A percentile compares a stretch with the other conserved stretches of the same genome.
Evolutionary conservation across 106 monocot genomes (phyloP).

Genomic region (Cymbidium sinense): DNA sequence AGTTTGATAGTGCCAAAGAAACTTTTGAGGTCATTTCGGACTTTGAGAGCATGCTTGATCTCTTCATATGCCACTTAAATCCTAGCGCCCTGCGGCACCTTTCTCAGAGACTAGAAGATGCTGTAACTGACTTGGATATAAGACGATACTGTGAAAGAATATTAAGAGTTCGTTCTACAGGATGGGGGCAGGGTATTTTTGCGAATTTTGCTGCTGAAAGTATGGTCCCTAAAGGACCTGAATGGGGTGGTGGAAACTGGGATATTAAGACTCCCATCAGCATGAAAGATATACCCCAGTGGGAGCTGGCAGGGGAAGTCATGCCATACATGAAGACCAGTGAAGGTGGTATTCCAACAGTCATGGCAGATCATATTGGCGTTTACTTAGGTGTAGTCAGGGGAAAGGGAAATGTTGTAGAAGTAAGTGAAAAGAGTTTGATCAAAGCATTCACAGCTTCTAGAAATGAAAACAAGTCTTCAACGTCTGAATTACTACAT

Average conservation of each 20-base stretch:
- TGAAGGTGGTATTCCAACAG: slow-evolving; percentile 74
- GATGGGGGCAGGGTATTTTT: slow-evolving; percentile 96
- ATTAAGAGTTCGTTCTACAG: slow-evolving; percentile 75
- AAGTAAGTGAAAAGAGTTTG: slow-evolving; percentile 89
- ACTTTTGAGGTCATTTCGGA: slow-evolving; percentile 95
- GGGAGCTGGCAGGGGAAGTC: slow-evolving; percentile 93
- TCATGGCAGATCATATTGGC: slow-evolving; percentile 85
- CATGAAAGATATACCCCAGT: slow-evolving; percentile 85
- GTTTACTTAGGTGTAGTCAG: slow-evolving; percentile 83
- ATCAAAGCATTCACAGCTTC: slow-evolving; percentile 45
- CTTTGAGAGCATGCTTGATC: slow-evolving; percentile 92
- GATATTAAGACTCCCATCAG: slow-evolving; percentile 81
- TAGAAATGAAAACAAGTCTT: slow-evolving; percentile 43
- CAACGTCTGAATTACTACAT: slow-evolving; percentile 16
- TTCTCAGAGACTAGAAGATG: slow-evolving; percentile 83
- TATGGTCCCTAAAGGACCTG: slow-evolving; percentile 94
- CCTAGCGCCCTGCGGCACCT: slow-evolving; percentile 92
- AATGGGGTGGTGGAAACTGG: slow-evolving; percentile 99
- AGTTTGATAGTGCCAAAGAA: slow-evolving; percentile 98
- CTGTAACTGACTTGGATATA: slow-evolving; percentile 66
- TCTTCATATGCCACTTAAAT: slow-evolving; percentile 94
- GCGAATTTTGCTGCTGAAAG: slow-evolving; percentile 98
- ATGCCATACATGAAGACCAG: slow-evolving; percentile 96
- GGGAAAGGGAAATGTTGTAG: slow-evolving; percentile 78
- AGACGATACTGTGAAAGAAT: slow-evolving; percentile 90